phyloP scores from a whole-genome alignment of 208 protist genomes.

The Leishmania arabica region DNA sequence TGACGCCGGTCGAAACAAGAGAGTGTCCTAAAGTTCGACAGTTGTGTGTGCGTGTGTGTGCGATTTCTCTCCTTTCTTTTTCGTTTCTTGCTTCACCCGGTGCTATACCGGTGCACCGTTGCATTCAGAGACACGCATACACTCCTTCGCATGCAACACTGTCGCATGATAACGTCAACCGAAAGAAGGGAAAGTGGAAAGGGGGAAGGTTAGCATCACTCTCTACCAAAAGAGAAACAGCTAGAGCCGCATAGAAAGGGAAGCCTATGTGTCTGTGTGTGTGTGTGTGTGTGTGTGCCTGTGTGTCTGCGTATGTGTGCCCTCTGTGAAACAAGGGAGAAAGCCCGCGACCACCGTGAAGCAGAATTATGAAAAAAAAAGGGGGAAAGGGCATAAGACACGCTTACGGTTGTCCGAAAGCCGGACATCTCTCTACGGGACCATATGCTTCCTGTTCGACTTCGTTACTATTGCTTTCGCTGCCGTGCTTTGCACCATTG shows the following conservation, averaged over 20 bases:
- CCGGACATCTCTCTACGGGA: not conserved
- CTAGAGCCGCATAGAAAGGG: not conserved
- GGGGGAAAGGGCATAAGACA: not conserved
- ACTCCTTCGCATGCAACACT: not conserved
- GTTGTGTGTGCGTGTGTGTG: too few species aligned
- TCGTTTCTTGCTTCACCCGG: not conserved
- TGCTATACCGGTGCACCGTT: not conserved
- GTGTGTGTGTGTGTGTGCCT: not conserved
- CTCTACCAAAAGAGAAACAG: not conserved
- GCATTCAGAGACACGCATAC: not conserved
- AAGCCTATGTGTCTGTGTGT: not conserved
- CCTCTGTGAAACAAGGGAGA: not conserved
- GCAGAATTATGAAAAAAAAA: not conserved
- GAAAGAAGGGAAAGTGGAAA: not conserved
- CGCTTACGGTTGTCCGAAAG: not conserved
- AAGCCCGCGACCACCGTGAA: not conserved
- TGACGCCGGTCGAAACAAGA: not conserved
- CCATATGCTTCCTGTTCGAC: not conserved
- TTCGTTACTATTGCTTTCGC: not conserved
- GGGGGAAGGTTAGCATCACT: not conserved
- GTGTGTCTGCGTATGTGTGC: not conserved
- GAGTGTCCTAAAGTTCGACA: not conserved
- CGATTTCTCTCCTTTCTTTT: not conserved
- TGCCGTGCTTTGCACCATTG: not conserved
- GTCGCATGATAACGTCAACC: not conserved